Percentiles rank a stretch among this genome's conserved stretches.
These are phyloP conservation scores for Actinomortierella wolfii DNA, from an alignment of 371 early-diverging fungal species.

Conservation along the genomic window DNA sequence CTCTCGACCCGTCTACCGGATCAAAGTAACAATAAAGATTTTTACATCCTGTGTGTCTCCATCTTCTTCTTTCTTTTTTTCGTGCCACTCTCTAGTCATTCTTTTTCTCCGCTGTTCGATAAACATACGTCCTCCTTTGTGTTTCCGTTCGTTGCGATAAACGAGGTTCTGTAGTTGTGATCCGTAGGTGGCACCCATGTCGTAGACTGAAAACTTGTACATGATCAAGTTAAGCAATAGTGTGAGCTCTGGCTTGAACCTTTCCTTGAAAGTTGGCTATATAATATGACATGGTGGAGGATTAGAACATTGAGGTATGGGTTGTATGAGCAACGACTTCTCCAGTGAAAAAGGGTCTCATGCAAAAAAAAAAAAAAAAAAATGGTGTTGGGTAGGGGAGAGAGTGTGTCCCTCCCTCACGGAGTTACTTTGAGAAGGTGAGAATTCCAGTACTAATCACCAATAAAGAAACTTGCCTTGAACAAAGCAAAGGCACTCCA, in stretches of 20 bases:
- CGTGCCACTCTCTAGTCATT: too few species aligned
- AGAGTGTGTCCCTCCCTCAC: too few species aligned
- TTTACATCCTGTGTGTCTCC: too few species aligned
- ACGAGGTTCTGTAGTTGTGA: conserved; percentile 72
- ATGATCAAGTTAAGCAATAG: conserved; percentile 59
- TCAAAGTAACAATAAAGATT: too few species aligned
- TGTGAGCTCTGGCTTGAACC: conserved; percentile 64
- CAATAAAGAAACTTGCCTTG: conserved; percentile 49
- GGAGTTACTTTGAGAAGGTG: too few species aligned
- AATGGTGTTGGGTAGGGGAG: not conserved
- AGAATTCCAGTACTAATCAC: too few species aligned
- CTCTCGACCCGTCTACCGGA: too few species aligned
- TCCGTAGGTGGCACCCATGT: conserved; percentile 68
- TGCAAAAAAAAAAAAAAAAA: not conserved
- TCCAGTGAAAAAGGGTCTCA: not conserved
- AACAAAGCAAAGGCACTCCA: conserved; percentile 65
- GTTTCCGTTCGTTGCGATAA: conserved; percentile 75
- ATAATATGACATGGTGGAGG: not conserved
- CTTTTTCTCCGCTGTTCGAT: too few species aligned
- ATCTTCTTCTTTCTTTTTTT: too few species aligned
- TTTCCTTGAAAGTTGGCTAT: conserved; percentile 62
- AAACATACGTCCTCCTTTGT: conserved; percentile 62
- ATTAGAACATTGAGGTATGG: not conserved
- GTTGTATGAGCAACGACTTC: not conserved
- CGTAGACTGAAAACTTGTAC: conserved; percentile 69